These are phyloP conservation scores for Cryptosporidium sp. DNA, from an alignment of 169 alveolate species.

Conservation along the genomic window DNA sequence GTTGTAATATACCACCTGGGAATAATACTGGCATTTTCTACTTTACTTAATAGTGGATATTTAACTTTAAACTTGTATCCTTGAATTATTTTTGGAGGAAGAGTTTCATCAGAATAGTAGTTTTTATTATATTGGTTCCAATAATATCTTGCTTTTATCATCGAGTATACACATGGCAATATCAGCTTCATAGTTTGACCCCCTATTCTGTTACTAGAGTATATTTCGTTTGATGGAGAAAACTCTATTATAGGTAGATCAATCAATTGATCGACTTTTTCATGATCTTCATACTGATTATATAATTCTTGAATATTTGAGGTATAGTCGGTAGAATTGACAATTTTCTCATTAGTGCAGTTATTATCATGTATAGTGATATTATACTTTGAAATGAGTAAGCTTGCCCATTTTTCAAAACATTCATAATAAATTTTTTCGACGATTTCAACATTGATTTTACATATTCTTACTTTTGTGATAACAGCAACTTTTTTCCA, in stretches of 20 bases:
- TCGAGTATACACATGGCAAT: slow-evolving; percentile 49
- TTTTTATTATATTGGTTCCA: slow-evolving; percentile 72
- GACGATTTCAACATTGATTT: slow-evolving; percentile 4
- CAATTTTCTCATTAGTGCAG: no score
- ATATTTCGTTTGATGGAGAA: slow-evolving; percentile 11
- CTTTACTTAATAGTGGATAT: slow-evolving; percentile 20
- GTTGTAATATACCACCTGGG: slow-evolving; percentile 72
- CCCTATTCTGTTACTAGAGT: background rate
- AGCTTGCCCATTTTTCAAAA: slow-evolving; percentile 17
- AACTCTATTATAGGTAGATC: slow-evolving; percentile 42
- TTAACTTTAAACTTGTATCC: slow-evolving; percentile 53
- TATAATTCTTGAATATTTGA: background rate
- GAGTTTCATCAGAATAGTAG: slow-evolving; percentile 31
- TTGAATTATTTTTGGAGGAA: slow-evolving; percentile 62
- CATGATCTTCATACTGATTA: background rate
- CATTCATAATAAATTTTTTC: background rate
- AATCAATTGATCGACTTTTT: slow-evolving; percentile 32
- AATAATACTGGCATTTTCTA: slow-evolving; percentile 22
- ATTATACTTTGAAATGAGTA: slow-evolving; percentile 1
- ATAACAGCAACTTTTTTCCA: slow-evolving; percentile 43
- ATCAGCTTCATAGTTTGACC: background rate
- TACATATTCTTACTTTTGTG: background rate
- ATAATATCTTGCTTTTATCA: slow-evolving; percentile 38
- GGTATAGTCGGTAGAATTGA: background rate
- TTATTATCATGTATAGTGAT: background rate